Conservation (phyloP, 164 flowering plant genomes). For the Berberis thunbergii region DNA sequence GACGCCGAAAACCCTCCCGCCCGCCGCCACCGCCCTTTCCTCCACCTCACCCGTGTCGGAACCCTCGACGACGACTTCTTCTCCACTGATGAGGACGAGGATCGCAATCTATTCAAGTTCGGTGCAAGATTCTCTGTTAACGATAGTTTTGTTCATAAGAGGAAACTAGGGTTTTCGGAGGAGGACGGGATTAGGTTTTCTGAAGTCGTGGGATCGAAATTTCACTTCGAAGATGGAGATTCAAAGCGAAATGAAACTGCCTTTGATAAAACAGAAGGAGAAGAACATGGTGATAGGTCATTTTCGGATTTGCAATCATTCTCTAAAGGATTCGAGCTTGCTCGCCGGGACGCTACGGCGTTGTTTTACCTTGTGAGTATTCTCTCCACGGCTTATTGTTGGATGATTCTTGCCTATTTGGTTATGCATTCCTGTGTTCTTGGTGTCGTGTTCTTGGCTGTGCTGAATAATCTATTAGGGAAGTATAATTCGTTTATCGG, state of each 20-base stretch:
- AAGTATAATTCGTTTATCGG: slow-evolving; percentile 31
- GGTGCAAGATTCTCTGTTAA: slow-evolving; percentile 12
- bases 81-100: slow-evolving; percentile 54
- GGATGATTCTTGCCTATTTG: slow-evolving; percentile 82
- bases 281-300: neutral
- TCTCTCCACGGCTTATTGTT: slow-evolving; percentile 71
- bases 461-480: slow-evolving; percentile 50
- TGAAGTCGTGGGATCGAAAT: slow-evolving; percentile 11
- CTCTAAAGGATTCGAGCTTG: slow-evolving; percentile 47
- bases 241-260: too few relatives aligned
- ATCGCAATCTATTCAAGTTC: slow-evolving; percentile 32
- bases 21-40: slow-evolving; percentile 60
- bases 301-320: neutral
- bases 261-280: neutral
- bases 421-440: slow-evolving; percentile 65
- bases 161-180: slow-evolving; percentile 13
- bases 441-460: slow-evolving; percentile 61
- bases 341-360: slow-evolving; percentile 53
- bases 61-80: slow-evolving; percentile 86
- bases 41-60: slow-evolving; percentile 77
- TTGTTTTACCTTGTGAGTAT: slow-evolving; percentile 62
- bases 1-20: neutral
- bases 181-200: slow-evolving; percentile 12
- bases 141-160: slow-evolving; percentile 12
- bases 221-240: too few relatives aligned